A percentile compares a stretch with the other conserved stretches of the same genome.
These are phyloP conservation scores for Cercospora sp. DNA, from an alignment of 2,329 filamentous ascomycete genomes.

Conservation along the genomic window DNA sequence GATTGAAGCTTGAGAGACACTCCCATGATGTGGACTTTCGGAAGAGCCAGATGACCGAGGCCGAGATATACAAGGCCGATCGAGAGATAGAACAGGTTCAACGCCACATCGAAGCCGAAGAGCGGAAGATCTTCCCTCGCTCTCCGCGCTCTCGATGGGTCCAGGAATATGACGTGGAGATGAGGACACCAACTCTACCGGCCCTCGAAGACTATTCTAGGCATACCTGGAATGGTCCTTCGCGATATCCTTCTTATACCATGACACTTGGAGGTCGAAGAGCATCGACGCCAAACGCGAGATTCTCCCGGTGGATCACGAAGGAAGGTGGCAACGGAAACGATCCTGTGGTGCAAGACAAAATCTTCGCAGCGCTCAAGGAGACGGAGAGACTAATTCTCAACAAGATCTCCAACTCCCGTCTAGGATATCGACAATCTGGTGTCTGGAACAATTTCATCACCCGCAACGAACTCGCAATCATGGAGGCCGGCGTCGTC, in stretches of 20 bases:
- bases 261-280: background rate
- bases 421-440: background rate
- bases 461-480: slow-evolving; percentile 1
- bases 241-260: background rate
- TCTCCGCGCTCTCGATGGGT: background rate
- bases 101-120: background rate
- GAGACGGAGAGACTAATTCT: background rate
- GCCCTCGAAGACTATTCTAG: background rate
- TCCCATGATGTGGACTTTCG: background rate
- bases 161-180: background rate
- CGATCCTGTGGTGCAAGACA: background rate
- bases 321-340: background rate
- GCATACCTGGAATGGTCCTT: background rate
- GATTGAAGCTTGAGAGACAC: slow-evolving; percentile 2
- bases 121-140: slow-evolving; percentile 11
- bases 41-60: background rate
- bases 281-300: background rate
- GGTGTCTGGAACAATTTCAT: slow-evolving; percentile 11
- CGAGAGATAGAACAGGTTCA: background rate
- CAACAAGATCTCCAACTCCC: slow-evolving; percentile 16
- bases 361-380: background rate
- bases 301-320: background rate
- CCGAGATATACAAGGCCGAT: background rate
- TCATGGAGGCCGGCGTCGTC: slow-evolving; percentile 17
- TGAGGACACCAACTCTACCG: background rate